These are phyloP conservation scores for Hysterangium stoloniferum DNA, from an alignment of 768 basidiomycete genomes.

Conservation along the genomic window DNA sequence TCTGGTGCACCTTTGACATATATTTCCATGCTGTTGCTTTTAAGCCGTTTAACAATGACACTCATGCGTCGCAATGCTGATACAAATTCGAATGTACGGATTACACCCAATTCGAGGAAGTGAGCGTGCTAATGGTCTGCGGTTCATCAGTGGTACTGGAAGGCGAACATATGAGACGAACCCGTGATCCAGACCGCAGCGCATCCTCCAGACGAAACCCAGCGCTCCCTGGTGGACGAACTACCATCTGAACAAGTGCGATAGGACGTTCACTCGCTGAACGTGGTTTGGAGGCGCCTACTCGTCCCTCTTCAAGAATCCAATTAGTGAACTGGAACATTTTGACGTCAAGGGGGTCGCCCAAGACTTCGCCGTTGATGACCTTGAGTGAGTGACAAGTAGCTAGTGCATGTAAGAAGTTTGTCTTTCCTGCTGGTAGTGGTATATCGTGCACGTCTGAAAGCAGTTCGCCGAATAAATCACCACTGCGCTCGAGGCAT, in stretches of 20 bases:
- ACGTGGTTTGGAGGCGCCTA: slow-evolving; percentile 47
- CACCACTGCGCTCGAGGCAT: slow-evolving; percentile 64
- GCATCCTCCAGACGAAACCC: slow-evolving; percentile 92
- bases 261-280: slow-evolving; percentile 60
- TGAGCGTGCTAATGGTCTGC: slow-evolving; percentile 69
- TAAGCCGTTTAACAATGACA: slow-evolving; percentile 92
- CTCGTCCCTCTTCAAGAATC: slow-evolving; percentile 87
- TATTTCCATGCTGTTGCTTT: slow-evolving; percentile 91
- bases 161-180: slow-evolving; percentile 24
- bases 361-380: slow-evolving; percentile 80
- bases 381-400: slow-evolving; percentile 95
- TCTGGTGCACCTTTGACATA: slow-evolving; percentile 99
- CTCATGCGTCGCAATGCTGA: slow-evolving; percentile 93
- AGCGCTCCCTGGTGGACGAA: slow-evolving; percentile 89
- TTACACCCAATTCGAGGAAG: slow-evolving; percentile 94
- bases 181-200: slow-evolving; percentile 73
- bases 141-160: slow-evolving; percentile 7
- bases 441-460: slow-evolving; percentile 85
- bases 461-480: slow-evolving; percentile 85
- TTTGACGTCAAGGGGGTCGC: slow-evolving; percentile 93
- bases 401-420: slow-evolving; percentile 84
- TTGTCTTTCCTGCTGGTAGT: slow-evolving; percentile 57
- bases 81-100: slow-evolving; percentile 94
- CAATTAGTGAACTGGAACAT: slow-evolving; percentile 98
- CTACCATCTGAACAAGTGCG: slow-evolving; percentile 92